Conservation (phyloP, 192 early-diverging fungal genomes). For the Coemansia erecta region DNA sequence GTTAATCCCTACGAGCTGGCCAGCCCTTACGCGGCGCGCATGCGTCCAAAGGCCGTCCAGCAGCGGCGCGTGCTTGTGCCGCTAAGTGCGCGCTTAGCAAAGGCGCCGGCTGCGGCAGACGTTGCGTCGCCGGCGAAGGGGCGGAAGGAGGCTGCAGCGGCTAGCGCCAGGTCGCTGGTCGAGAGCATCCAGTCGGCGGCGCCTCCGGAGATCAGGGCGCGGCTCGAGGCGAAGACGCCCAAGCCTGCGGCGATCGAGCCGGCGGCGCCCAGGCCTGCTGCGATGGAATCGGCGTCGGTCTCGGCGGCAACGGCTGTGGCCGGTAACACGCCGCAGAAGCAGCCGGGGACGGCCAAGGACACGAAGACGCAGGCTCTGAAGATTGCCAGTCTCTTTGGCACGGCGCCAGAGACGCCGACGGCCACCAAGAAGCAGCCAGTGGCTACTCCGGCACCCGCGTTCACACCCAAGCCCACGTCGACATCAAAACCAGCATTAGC, state of each 20-base stretch:
- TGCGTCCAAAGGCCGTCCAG: conserved; percentile 27
- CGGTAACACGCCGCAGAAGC: not conserved
- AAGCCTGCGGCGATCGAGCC: no score
- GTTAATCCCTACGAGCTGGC: conserved; percentile 43
- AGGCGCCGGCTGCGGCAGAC: not conserved
- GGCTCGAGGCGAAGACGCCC: no score
- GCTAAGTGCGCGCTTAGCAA: conserved; percentile 26
- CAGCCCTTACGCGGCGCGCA: conserved; percentile 36
- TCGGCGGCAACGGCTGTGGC: not conserved
- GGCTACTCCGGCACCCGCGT: not conserved
- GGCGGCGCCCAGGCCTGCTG: not conserved
- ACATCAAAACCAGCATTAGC: no score
- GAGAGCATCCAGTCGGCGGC: conserved; percentile 44
- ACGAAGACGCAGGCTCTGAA: conserved; percentile 7
- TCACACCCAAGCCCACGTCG: not conserved
- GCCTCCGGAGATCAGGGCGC: conserved; percentile 32
- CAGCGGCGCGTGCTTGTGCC: conserved; percentile 38
- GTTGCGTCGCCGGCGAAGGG: not conserved
- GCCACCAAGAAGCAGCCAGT: conserved; percentile 5
- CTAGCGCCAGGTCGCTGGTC: conserved; percentile 16
- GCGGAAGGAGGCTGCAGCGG: conserved; percentile 4
- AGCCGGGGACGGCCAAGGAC: not conserved
- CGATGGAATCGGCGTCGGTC: conserved; percentile 4
- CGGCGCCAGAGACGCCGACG: conserved; percentile 7
- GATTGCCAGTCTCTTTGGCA: conserved; percentile 5